These are phyloP conservation scores for Puccinia novopanici DNA, from an alignment of 1,284 basidiomycete species.

Conservation along the genomic window DNA sequence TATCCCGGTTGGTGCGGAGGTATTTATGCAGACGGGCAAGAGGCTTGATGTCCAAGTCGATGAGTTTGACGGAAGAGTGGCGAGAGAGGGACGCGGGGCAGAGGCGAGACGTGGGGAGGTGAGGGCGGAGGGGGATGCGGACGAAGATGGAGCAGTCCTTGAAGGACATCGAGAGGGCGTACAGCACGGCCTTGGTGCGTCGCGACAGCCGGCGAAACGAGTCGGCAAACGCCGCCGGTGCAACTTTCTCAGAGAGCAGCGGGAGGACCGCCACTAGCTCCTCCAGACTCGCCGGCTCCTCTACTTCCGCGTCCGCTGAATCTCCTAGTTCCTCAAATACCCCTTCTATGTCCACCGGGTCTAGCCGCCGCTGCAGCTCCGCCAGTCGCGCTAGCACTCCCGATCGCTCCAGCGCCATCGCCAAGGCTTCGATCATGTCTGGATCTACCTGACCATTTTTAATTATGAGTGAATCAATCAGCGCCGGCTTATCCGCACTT, in stretches of 20 bases:
- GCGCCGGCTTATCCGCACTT: too few relatives aligned
- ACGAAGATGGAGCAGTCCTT: conserved; percentile 48
- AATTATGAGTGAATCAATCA: too few relatives aligned
- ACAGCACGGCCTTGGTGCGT: conserved; percentile 22
- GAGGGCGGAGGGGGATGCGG: background rate
- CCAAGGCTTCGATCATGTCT: conserved; percentile 25
- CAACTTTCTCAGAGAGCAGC: background rate
- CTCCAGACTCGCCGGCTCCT: conserved; percentile 1
- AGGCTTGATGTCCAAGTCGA: conserved; percentile 46
- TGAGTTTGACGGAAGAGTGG: conserved; percentile 28
- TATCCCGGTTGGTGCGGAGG: background rate
- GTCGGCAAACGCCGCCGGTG: background rate
- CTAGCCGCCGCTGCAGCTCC: conserved; percentile 14
- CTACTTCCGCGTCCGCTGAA: background rate
- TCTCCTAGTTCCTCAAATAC: background rate
- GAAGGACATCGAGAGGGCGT: conserved; percentile 37
- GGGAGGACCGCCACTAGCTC: conserved; percentile 13
- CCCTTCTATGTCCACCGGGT: conserved; percentile 42
- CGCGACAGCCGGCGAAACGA: background rate
- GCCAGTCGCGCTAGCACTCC: background rate
- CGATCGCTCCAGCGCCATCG: conserved; percentile 3
- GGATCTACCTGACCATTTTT: conserved; percentile 9
- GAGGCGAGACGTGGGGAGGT: background rate
- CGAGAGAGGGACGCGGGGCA: background rate
- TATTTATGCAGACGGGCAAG: conserved; percentile 26